Base-by-base conservation (phyloP, 2,329 filamentous ascomycete species). In the Calonectria naviculata region DNA sequence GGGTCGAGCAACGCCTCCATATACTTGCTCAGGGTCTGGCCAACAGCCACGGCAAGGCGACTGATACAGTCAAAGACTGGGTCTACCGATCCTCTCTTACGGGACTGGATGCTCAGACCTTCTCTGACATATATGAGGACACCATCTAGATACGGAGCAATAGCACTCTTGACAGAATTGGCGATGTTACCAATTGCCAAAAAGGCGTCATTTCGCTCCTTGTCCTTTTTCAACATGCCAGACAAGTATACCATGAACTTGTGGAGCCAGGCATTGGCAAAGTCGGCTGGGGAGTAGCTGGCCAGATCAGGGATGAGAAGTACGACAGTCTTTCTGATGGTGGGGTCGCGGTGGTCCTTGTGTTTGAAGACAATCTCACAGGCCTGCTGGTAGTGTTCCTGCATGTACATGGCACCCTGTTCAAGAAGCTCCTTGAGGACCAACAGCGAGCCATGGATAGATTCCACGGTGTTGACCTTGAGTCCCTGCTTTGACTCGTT, bases 401-500 rank as follows among this genome's bases (percentile, higher is more conserved):
- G 95, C 97, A 99, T 98, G 83, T 97, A 99, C 96, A 99, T 99
- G 77, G 95, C 95, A 65, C 97, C 97, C 81, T 98, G 96, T 73
- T 97, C 91, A 21, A 99, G 90, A 58, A 99, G 89, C 84, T 98
- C 96, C 82, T 96, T 97, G 78, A 98, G 89, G 1, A 97, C 95
- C 24, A 99, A 88, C 46, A 99, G 88, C 2, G 96, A 98, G n/a
- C 95, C 97, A 81, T 99, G 97, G 47, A 97, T 93, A 71, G 92
- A 93, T 82, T 99, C 97, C 66, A 97, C 89, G 21, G 94, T 95
- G 77, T 92, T 93, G 62, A 92, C 89, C 81, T 93, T 92, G 76
- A 99, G 91, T 8, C 95, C 95, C 71, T 90, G 88, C 71, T 94
- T 89, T 21, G 95, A 92, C 84, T 98, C 95, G 62, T 93, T 92